A percentile compares a stretch with the other conserved stretches of the same genome.
These are phyloP conservation scores for Barnettozyma sp. DNA, from an alignment of 805 yeast genomes.

Conservation along the genomic window DNA sequence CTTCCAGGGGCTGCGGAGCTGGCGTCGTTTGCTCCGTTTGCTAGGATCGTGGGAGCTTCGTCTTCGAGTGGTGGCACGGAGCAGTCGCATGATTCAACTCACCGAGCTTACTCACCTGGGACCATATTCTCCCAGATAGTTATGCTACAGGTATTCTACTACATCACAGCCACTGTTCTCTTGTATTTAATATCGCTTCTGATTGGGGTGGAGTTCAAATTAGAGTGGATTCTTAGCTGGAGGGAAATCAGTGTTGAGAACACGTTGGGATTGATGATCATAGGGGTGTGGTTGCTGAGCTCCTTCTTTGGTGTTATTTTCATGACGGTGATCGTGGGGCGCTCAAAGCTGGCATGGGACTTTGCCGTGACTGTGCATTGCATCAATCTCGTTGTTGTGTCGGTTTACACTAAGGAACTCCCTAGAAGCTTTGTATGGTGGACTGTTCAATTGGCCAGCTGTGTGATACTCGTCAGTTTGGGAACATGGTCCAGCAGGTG, in stretches of 20 bases:
- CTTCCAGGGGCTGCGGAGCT: conserved; percentile 3
- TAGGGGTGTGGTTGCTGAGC: conserved; percentile 75
- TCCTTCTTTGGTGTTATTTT: conserved; percentile 77
- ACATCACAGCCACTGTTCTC: conserved; percentile 59
- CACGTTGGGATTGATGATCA: conserved; percentile 71
- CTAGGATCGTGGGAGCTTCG: background rate
- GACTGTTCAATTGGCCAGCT: conserved; percentile 64
- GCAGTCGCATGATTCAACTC: background rate
- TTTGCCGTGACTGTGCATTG: conserved; percentile 91
- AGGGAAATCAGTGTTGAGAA: conserved; percentile 62
- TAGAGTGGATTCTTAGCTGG: conserved; percentile 80
- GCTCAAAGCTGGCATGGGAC: conserved; percentile 93
- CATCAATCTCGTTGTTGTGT: conserved; percentile 63
- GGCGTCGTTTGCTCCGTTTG: conserved; percentile 3
- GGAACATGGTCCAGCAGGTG: conserved; percentile 91
- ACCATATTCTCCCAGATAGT: conserved; percentile 66
- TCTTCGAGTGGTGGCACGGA: no score
- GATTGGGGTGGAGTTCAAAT: conserved; percentile 60
- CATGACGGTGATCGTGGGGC: conserved; percentile 80
- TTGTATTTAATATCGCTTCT: conserved; percentile 61
- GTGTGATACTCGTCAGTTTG: conserved; percentile 60
- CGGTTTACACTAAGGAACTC: conserved; percentile 55
- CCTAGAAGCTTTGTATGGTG: conserved; percentile 82
- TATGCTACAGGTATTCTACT: conserved; percentile 71
- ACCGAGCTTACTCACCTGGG: conserved; percentile 37